Base-by-base conservation (phyloP, 2,329 filamentous ascomycete species). In the Fusarium torulosum region DNA sequence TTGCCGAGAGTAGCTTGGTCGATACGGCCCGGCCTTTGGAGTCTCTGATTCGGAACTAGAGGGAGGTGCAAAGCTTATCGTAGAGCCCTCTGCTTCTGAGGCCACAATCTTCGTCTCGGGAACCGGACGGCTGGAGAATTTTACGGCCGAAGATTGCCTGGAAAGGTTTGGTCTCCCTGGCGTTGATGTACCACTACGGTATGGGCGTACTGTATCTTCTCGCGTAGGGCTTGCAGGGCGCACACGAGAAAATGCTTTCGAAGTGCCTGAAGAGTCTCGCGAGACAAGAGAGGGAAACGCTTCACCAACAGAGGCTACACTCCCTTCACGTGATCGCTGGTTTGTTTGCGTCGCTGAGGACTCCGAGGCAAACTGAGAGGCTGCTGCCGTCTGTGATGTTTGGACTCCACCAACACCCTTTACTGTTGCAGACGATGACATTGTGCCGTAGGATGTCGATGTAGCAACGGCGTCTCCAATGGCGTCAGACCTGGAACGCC, bases 121-220 rank as follows among this genome's bases (percentile, higher is more conserved):
- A 1, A 92, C 88, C 0, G 91, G 88, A 7, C 87, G 88, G 50
- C 90, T 94, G 1, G 89, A 90, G 75, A 95, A 95, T 37, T 87
- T 87, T 43, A 86, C 79, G 3, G 84, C 73, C 2, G 81, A 88
- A 21, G 84, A 81, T 53, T 87, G 83, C 7, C 85, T 80, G 3
- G 85, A 85, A 10, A 86, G 77, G 15, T 78, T 77, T 8, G 86
- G 86, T 29, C 83, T 81, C 50, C 66, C 72, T 44, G 74, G 66
- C 40, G 76, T 75, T 23, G 65, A 40, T 2, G 63, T 58, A 13
- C 69, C 72, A 27, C 74, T 63, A 35, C 63, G 69, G 6, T 63
- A 64, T 11, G 66, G 68, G 17, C 69, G 68, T 42, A 71, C 53
- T 29, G 49, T 70, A 13, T 58, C 65, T 42, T 66, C 67, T 44